These are phyloP conservation scores for Mytilinidion resinicola DNA, from an alignment of 495 filamentous ascomycete genomes.

Conservation along the genomic window DNA sequence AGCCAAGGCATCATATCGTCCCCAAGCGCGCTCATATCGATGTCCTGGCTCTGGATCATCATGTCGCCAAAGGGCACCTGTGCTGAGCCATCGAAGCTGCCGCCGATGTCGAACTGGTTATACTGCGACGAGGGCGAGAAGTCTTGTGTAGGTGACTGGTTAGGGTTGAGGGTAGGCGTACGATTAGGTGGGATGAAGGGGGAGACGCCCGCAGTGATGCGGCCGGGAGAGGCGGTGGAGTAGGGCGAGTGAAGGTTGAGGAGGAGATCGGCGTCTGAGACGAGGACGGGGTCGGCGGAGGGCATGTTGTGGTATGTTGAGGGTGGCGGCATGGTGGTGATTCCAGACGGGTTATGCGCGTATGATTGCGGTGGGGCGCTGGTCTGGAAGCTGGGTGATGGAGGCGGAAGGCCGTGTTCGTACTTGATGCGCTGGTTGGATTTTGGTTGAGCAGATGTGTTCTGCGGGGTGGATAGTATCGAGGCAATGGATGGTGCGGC, in stretches of 20 bases:
- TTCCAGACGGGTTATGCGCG: slow-evolving; percentile 5
- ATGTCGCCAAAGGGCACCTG: slow-evolving; percentile 43
- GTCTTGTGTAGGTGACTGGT: slow-evolving; percentile 15
- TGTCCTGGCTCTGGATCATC: slow-evolving; percentile 65
- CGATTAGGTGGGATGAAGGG: slow-evolving; percentile 2
- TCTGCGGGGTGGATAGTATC: slow-evolving; percentile 7
- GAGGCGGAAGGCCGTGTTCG: slow-evolving; percentile 10
- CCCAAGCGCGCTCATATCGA: slow-evolving; percentile 53
- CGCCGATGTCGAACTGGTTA: slow-evolving; percentile 32
- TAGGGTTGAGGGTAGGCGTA: slow-evolving; percentile 1
- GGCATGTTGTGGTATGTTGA: slow-evolving; percentile 9
- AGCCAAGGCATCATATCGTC: slow-evolving; percentile 61
- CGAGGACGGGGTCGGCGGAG: slow-evolving; percentile 20
- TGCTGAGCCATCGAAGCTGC: slow-evolving; percentile 34
- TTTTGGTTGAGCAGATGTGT: neutral
- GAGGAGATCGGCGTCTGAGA: slow-evolving; percentile 30
- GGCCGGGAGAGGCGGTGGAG: neutral
- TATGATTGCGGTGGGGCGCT: slow-evolving; percentile 4
- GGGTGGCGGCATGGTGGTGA: slow-evolving; percentile 20
- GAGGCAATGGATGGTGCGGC: slow-evolving; percentile 18
- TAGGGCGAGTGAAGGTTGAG: slow-evolving; percentile 30
- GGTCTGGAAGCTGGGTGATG: slow-evolving; percentile 7
- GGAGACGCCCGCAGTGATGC: neutral
- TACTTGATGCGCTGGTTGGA: slow-evolving; percentile 9
- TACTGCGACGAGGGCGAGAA: slow-evolving; percentile 36